Percentiles rank a stretch among this genome's conserved stretches.
Evolutionary conservation across 2,329 filamentous ascomycete genomes (phyloP).

Genomic region (Monosporascus cannonballus): DNA sequence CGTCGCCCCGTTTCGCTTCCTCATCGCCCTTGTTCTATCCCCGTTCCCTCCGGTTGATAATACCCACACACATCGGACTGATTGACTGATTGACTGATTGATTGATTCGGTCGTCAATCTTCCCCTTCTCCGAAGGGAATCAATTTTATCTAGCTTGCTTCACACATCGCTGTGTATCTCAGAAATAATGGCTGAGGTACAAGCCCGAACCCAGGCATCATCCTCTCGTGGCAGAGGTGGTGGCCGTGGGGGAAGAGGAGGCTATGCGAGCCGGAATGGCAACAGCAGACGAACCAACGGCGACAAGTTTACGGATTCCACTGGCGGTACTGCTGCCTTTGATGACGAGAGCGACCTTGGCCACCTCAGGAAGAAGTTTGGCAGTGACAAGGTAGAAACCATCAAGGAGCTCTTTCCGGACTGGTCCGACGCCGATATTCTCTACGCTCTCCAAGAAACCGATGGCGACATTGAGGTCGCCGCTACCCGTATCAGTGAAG

Average conservation of each 20-base stretch:
- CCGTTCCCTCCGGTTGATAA: neutral
- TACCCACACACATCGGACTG: neutral
- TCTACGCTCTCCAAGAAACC: slow-evolving; percentile 87
- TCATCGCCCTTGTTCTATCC: neutral
- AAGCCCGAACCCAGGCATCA: slow-evolving; percentile 63
- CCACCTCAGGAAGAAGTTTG: slow-evolving; percentile 86
- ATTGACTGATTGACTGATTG: neutral
- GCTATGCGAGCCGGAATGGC: slow-evolving; percentile 60
- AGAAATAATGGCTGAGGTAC: slow-evolving; percentile 83
- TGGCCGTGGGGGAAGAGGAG: slow-evolving; percentile 77
- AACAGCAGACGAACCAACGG: slow-evolving; percentile 58
- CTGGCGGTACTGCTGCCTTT: slow-evolving; percentile 36
- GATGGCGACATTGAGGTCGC: slow-evolving; percentile 70
- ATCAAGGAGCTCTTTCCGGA: slow-evolving; percentile 92
- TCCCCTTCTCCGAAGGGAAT: slow-evolving; percentile 25
- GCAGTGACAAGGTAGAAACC: slow-evolving; percentile 62
- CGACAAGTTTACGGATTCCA: slow-evolving; percentile 58
- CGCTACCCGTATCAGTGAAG: slow-evolving; percentile 74
- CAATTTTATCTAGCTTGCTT: slow-evolving; percentile 20
- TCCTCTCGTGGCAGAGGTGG: slow-evolving; percentile 86
- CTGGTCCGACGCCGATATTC: slow-evolving; percentile 92
- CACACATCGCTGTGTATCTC: slow-evolving; percentile 31
- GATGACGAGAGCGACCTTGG: slow-evolving; percentile 86
- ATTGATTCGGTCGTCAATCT: slow-evolving; percentile 8
- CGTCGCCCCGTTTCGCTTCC: neutral